A percentile compares a stretch with the other conserved stretches of the same genome.
Evolutionary conservation across 768 basidiomycete species (phyloP).

Genomic region (Suillus luteus): DNA sequence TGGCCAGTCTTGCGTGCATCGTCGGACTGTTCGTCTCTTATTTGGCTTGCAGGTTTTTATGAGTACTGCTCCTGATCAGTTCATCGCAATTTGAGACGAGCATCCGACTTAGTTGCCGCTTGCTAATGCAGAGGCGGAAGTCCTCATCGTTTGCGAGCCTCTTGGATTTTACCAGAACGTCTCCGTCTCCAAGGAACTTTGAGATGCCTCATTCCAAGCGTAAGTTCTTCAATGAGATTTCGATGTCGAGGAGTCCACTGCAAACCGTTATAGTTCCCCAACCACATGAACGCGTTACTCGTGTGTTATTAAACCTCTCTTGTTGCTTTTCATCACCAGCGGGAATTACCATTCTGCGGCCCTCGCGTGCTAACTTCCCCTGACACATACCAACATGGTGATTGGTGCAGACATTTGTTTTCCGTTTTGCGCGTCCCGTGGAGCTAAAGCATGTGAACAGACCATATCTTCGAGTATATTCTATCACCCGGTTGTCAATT

Average conservation of each 20-base stretch:
- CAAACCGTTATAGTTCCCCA: neutral
- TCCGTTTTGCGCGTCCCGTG: too few species aligned
- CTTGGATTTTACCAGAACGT: constrained; percentile 84
- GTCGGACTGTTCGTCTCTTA: neutral
- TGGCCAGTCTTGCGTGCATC: constrained; percentile 12
- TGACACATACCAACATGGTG: too few species aligned
- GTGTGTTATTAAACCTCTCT: neutral
- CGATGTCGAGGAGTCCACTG: constrained; percentile 61
- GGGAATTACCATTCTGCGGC: too few species aligned
- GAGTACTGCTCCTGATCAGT: too few species aligned
- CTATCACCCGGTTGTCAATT: too few species aligned
- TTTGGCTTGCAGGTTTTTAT: constrained; percentile 45
- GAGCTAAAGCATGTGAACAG: too few species aligned
- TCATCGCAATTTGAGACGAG: too few species aligned
- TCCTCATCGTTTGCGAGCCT: constrained; percentile 55
- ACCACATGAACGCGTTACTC: neutral
- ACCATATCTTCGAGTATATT: too few species aligned
- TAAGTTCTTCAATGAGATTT: constrained; percentile 73
- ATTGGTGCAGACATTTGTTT: too few species aligned
- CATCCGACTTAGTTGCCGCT: too few species aligned
- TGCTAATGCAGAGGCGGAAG: constrained; percentile 48
- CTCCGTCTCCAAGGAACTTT: constrained; percentile 68
- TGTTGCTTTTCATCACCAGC: neutral
- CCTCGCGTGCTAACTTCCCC: too few species aligned
- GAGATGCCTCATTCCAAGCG: constrained; percentile 77